A percentile compares a stretch with the other conserved stretches of the same genome.
Evolutionary conservation across 1,284 basidiomycete species (phyloP).

Genomic region (Xerocomus minutiporus): DNA sequence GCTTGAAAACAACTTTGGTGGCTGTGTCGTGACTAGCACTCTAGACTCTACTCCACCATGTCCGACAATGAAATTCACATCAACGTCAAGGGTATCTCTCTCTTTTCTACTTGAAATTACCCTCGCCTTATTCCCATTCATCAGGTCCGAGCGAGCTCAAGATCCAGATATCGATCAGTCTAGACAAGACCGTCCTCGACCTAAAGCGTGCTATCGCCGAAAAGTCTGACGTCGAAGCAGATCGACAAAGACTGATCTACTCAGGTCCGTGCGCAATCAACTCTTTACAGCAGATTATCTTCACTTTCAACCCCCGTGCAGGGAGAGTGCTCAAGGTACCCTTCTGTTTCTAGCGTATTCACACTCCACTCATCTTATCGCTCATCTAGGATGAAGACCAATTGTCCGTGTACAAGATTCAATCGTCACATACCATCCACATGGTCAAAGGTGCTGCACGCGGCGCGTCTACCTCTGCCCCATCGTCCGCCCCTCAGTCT

Average conservation of each 20-base stretch:
- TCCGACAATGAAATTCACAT: conserved; percentile 64
- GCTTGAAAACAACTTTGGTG: conserved; percentile 2
- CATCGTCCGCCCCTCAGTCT: conserved; percentile 29
- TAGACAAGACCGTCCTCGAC: conserved; percentile 77
- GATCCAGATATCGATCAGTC: conserved; percentile 75
- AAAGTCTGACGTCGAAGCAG: conserved; percentile 80
- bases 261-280: conserved; percentile 52
- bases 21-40: conserved; percentile 16
- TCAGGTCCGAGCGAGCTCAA: conserved; percentile 86
- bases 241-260: conserved; percentile 82
- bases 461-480: conserved; percentile 30
- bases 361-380: conserved; percentile 9
- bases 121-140: background rate
- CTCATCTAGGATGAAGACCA: conserved; percentile 70
- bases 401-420: conserved; percentile 84
- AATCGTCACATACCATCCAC: conserved; percentile 81
- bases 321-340: conserved; percentile 70
- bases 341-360: background rate
- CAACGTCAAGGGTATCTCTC: conserved; percentile 62
- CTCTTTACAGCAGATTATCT: background rate
- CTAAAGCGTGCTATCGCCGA: conserved; percentile 83
- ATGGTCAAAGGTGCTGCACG: conserved; percentile 87
- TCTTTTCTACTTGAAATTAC: background rate
- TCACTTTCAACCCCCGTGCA: conserved; percentile 21
- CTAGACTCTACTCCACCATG: conserved; percentile 37